A percentile compares a stretch with the other conserved stretches of the same genome.
Evolutionary conservation across 2,329 filamentous ascomycete species (phyloP).

Genomic region (Colletotrichum agaves): DNA sequence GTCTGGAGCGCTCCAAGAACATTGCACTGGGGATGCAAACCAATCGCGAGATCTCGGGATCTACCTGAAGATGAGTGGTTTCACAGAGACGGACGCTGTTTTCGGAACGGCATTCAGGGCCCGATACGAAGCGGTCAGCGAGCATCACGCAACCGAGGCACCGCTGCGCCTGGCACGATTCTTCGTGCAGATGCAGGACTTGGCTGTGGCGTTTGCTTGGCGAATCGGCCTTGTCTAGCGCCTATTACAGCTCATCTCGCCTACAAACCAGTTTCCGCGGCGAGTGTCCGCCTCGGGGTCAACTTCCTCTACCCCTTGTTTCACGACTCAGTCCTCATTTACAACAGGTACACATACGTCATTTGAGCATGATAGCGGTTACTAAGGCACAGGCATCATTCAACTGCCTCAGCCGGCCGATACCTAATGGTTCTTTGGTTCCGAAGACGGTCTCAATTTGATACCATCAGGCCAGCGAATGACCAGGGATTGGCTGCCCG

Average conservation of each 20-base stretch:
- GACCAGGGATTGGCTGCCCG: no score
- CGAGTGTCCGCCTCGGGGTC: background rate
- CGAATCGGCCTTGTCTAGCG: background rate
- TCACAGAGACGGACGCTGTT: slow-evolving; percentile 15
- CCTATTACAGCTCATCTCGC: background rate
- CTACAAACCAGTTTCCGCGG: background rate
- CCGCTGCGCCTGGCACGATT: background rate
- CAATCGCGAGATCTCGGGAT: slow-evolving; percentile 18
- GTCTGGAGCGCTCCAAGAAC: slow-evolving; percentile 27
- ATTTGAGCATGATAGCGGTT: background rate
- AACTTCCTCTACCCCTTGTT: background rate
- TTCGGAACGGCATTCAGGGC: slow-evolving; percentile 20
- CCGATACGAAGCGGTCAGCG: slow-evolving; percentile 17
- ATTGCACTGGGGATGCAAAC: no score
- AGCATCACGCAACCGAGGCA: slow-evolving; percentile 18
- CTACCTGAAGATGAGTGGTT: background rate
- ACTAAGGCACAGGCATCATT: background rate
- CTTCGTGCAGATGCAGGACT: slow-evolving; percentile 6
- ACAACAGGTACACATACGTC: background rate
- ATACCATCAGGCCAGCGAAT: no score
- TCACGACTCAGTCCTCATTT: background rate
- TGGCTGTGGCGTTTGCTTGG: background rate
- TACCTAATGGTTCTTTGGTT: background rate
- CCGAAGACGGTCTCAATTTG: background rate
- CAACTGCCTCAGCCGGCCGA: background rate